phyloP scores from a whole-genome alignment of 2,329 filamentous ascomycete species.

The Escovopsis sp. region DNA sequence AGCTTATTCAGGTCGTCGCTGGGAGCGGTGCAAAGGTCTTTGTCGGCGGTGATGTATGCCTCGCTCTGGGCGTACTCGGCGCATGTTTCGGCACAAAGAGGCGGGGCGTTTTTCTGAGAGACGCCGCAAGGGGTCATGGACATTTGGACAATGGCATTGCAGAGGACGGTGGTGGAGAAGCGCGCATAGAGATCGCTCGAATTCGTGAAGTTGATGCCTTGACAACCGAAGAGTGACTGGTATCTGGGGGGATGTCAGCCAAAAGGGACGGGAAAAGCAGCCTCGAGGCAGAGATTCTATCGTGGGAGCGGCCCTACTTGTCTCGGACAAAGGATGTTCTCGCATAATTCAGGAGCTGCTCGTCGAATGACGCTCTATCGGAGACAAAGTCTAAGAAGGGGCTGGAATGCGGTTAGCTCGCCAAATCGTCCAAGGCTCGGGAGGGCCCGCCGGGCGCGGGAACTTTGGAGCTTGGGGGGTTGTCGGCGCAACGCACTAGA shows the following conservation, averaged over 20 bases:
- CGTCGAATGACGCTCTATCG: slow-evolving; percentile 62
- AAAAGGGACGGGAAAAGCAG: too few relatives aligned
- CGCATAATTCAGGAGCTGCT: slow-evolving; percentile 58
- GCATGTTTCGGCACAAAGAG: slow-evolving; percentile 82
- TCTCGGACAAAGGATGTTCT: slow-evolving; percentile 56
- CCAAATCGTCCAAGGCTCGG: background rate
- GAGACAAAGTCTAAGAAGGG: slow-evolving; percentile 77
- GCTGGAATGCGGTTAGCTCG: slow-evolving; percentile 30
- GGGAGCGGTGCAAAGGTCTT: slow-evolving; percentile 54
- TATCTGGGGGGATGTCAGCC: slow-evolving; percentile 42
- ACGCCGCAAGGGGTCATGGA: slow-evolving; percentile 59
- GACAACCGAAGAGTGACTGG: slow-evolving; percentile 65
- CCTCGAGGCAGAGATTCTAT: background rate
- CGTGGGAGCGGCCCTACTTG: slow-evolving; percentile 46
- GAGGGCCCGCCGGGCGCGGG: too few relatives aligned
- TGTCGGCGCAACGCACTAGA: slow-evolving; percentile 42
- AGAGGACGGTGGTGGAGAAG: slow-evolving; percentile 83
- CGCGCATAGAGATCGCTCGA: slow-evolving; percentile 77
- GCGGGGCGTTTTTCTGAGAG: slow-evolving; percentile 46
- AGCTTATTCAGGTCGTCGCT: slow-evolving; percentile 52
- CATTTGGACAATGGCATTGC: slow-evolving; percentile 87
- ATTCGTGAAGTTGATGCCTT: slow-evolving; percentile 60
- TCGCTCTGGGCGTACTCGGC: slow-evolving; percentile 80
- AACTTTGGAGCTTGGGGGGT: background rate
- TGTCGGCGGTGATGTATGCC: slow-evolving; percentile 65